Conservation (phyloP, 192 early-diverging fungal species). For the Coemansia sp. region DNA sequence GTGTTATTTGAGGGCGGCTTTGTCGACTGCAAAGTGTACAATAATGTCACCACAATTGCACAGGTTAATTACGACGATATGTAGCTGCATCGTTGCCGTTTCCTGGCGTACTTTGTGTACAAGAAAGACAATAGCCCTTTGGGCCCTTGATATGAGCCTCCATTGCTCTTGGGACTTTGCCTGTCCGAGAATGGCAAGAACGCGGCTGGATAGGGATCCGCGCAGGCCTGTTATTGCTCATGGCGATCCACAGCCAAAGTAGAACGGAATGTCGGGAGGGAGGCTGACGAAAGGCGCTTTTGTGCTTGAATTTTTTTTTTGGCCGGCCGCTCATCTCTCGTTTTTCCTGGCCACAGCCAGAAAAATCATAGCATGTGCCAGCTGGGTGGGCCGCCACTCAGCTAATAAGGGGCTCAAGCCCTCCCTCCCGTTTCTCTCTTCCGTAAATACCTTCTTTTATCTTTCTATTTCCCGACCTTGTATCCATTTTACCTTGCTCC, state of each 20-base stretch:
- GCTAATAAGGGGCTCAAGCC: background rate
- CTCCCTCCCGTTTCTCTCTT: background rate
- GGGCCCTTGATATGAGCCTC: background rate
- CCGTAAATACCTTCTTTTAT: conserved; percentile 5
- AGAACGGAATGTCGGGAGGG: background rate
- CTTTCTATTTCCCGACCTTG: conserved; percentile 1
- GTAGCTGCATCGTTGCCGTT: background rate
- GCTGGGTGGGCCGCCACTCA: background rate
- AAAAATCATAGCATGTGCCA: background rate
- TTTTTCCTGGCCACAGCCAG: background rate
- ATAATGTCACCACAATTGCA: background rate
- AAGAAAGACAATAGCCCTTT: background rate
- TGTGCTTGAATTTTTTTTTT: background rate
- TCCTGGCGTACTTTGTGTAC: background rate
- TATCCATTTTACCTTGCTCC: background rate
- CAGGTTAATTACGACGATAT: background rate
- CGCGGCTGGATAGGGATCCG: conserved; percentile 2
- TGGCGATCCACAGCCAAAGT: background rate
- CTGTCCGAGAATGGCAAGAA: background rate
- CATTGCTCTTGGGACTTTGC: conserved; percentile 2
- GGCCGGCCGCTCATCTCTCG: background rate
- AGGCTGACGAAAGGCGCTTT: conserved; percentile 4
- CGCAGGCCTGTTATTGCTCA: background rate
- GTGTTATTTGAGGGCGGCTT: background rate
- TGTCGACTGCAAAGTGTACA: background rate